phyloP scores from a whole-genome alignment of 345 rosid genomes.

The Fremontodendron californicum region DNA sequence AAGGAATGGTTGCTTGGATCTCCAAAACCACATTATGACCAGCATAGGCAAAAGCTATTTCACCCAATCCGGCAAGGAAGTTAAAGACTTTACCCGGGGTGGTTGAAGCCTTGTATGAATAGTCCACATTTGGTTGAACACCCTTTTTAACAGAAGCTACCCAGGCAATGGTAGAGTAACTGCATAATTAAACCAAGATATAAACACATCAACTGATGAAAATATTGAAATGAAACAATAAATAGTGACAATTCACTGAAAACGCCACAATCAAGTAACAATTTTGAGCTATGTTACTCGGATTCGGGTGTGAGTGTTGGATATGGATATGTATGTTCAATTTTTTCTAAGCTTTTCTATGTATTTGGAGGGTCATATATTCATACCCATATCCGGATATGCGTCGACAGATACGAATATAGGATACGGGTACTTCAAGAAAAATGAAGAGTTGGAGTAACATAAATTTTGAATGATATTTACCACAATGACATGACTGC shows the following conservation, averaged over 20 bases:
- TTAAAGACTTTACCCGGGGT: constrained; percentile 34
- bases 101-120: constrained; percentile 42
- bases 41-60: constrained; percentile 76
- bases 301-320: too few species aligned
- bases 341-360: too few species aligned
- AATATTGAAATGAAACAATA: not conserved
- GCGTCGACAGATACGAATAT: too few species aligned
- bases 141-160: constrained; percentile 43
- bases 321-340: too few species aligned
- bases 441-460: too few species aligned
- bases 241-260: not conserved
- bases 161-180: constrained; percentile 82
- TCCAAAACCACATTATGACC: constrained; percentile 85
- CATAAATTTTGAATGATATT: too few species aligned
- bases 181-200: constrained; percentile 17
- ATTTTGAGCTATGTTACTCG: too few species aligned
- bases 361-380: too few species aligned
- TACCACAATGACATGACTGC: constrained; percentile 81
- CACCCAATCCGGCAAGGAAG: constrained; percentile 68
- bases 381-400: too few species aligned
- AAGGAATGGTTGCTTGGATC: constrained; percentile 89
- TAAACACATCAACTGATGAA: not conserved
- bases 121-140: constrained; percentile 43
- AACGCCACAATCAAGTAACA: not conserved
- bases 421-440: too few species aligned